A percentile compares a stretch with the other conserved stretches of the same genome.
Evolutionary conservation across 345 rosid species (phyloP).

Genomic region (Corchorus capsularis): DNA sequence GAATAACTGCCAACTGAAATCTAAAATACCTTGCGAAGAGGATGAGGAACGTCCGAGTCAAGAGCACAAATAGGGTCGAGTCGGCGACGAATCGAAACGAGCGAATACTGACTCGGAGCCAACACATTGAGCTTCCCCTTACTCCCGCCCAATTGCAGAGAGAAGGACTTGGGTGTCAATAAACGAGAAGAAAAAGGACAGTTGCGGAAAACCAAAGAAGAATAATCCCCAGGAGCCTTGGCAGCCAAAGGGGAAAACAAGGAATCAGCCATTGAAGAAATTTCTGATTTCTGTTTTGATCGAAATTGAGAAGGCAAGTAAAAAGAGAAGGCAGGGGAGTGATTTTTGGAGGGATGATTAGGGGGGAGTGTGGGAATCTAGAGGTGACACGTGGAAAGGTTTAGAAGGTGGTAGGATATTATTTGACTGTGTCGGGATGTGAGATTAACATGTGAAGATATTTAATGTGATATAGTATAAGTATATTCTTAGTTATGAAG

Average conservation of each 20-base stretch:
- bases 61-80: conserved; percentile 41
- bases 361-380: neutral
- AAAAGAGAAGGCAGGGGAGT: neutral
- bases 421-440: neutral
- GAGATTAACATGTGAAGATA: neutral
- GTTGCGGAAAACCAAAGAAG: conserved; percentile 15
- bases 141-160: conserved; percentile 14
- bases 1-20: neutral
- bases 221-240: conserved; percentile 16
- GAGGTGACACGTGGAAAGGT: conserved; percentile 29
- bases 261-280: conserved; percentile 42
- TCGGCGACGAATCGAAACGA: conserved; percentile 43
- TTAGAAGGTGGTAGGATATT: neutral
- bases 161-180: conserved; percentile 16
- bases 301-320: neutral
- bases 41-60: conserved; percentile 58
- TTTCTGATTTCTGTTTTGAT: neutral
- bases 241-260: conserved; percentile 13
- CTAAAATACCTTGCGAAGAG: conserved; percentile 45
- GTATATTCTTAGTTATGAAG: neutral
- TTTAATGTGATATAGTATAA: neutral
- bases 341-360: conserved; percentile 10
- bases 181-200: conserved; percentile 23
- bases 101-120: conserved; percentile 26
- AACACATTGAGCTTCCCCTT: conserved; percentile 13